Evolutionary conservation across 345 rosid species (phyloP), one percentile per base, ranked within the genome.

Genomic region (Carallia pectinifolia): DNA sequence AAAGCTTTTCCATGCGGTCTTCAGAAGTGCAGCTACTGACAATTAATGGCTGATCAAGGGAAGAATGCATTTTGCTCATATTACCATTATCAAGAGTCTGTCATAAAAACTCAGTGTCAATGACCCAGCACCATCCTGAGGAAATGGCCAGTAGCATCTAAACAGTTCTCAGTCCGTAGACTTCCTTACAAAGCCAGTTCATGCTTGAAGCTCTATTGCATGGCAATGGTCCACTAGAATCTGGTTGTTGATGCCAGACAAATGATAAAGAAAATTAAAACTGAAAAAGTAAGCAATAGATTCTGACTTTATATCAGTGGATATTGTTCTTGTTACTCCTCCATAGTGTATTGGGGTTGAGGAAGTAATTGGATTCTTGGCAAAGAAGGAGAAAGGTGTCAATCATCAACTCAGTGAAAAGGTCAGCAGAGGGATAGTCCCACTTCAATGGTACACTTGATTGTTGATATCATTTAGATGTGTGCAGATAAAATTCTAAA

Each of bases 1-100:
- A 92, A 72, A 96, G 98, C 93, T 92, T 90, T 78, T 92, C 97
- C 84, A 78, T 81, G 58, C 99, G 98, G 62, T 84, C 95, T 76
- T 96, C 95, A 0, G 89, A 53, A 40, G 80, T 72, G 78, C 85
- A 84, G 81, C 73, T 88, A 75, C 86, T 77, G 64, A 83, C 68
- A 66, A 83, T 55, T 70, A 84, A 36, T 39, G 86, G 86, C 59
- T 63, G 85, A 66, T 88, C 95, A n/a, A 75, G 70, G 23, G 89
- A 85, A 83, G 97, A 90, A 65, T 76, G 85, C 71, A 78, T 72
- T 65, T 63, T 62, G 81, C 80, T 83, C 62, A 70, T 65, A 71
- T 78, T 78, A 39, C 76, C 82, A 65, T 76, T 81, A 55, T 80
- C 83, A 23, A 96, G 97, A 68, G 94, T 83, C 99, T 96, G 90